Conservation (phyloP, 768 basidiomycete species). For the Strobilomyces dryophilus region DNA sequence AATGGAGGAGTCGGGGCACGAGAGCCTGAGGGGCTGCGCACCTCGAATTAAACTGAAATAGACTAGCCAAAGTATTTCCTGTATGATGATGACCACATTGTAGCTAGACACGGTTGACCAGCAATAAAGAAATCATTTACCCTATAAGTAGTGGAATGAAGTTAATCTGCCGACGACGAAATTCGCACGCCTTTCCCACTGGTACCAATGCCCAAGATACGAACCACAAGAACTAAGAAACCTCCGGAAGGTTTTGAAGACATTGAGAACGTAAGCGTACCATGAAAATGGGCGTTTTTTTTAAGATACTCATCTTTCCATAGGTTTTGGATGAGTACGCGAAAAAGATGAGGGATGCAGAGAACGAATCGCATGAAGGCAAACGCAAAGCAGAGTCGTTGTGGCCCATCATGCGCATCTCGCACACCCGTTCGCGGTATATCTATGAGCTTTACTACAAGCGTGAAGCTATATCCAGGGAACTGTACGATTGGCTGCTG, state of each 20-base stretch:
- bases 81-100: too few species aligned
- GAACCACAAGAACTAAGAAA: constrained; percentile 86
- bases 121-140: too few species aligned
- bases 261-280: constrained; percentile 64
- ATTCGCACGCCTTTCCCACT: constrained; percentile 17
- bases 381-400: constrained; percentile 91
- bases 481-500: constrained; percentile 95
- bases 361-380: constrained; percentile 98
- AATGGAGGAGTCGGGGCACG: too few species aligned
- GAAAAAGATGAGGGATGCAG: constrained; percentile 98
- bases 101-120: too few species aligned
- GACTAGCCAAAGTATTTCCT: too few species aligned
- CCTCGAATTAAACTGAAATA: too few species aligned
- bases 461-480: constrained; percentile 88
- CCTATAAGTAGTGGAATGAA: too few species aligned
- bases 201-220: constrained; percentile 82
- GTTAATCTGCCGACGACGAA: background rate
- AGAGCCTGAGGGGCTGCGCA: too few species aligned
- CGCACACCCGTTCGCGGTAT: constrained; percentile 92
- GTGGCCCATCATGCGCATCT: constrained; percentile 98
- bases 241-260: constrained; percentile 97
- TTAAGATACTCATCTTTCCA: constrained; percentile 4
- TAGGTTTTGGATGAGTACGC: constrained; percentile 97
- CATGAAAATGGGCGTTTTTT: background rate
- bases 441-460: constrained; percentile 99